Evolutionary conservation across 768 basidiomycete genomes (phyloP), one percentile per base, ranked within the genome.

Genomic region (Boletus sp.): DNA sequence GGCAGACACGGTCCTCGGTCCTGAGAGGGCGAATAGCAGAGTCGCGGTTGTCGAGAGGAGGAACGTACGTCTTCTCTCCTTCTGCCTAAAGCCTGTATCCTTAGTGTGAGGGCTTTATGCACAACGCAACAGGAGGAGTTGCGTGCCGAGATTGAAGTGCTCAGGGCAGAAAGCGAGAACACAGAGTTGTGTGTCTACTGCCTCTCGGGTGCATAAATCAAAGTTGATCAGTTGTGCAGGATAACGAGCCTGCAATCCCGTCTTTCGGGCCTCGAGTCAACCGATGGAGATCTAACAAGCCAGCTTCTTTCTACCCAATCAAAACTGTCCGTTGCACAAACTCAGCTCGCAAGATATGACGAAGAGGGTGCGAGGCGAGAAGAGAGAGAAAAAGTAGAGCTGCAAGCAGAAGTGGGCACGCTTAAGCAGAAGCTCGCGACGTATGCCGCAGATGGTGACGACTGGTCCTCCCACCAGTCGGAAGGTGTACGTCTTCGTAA

Each of bases 1-100:
- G 68, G 80, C 96, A 53, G 97, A 99, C 66, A 90, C 98, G 85
- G 84, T 98, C 62, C 88, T 90, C 25, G 97, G 98, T 74, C 77
- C 98, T 40, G 93, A 95, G 62, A 82, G 93, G 17, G 94, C 97
- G n/a, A 98, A 95, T 64, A 90, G 85, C 63, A 85, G 96, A 17
- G 90, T 98, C 3, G 92, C 90, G 0, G 85, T 88, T 3, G 88
- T 98, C 35, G 96, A n/a, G n/a, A n/a, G n/a, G n/a, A n/a, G n/a
- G n/a, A n/a, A n/a, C n/a, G n/a, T n/a, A n/a, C n/a, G n/a, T n/a
- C n/a, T n/a, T n/a, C n/a, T n/a, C n/a, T n/a, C n/a, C n/a, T n/a
- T n/a, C n/a, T n/a, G n/a, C n/a, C n/a, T n/a, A n/a, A n/a, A n/a
- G n/a, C n/a, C n/a, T n/a, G n/a, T n/a, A n/a, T n/a, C n/a, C n/a